Percentiles rank a stretch among this genome's conserved stretches.
Conservation (phyloP, 148 eudicot genomes). For the Silene latifolia region DNA sequence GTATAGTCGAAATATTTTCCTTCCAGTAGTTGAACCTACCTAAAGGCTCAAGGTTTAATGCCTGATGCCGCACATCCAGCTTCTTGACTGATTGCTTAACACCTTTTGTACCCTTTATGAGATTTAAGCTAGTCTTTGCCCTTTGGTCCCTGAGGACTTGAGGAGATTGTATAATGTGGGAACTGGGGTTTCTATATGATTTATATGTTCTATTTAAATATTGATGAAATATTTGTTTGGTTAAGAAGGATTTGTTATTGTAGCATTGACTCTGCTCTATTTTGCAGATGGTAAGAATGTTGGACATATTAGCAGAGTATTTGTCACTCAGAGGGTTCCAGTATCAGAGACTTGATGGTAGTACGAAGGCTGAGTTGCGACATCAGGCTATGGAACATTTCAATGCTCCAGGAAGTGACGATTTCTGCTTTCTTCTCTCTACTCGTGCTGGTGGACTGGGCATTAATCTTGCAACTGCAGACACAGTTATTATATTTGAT, state of each 20-base stretch:
- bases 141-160: background rate
- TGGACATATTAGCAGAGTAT: constrained; percentile 97
- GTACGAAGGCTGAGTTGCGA: constrained; percentile 92
- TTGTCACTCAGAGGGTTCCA: constrained; percentile 91
- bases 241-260: background rate
- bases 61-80: background rate
- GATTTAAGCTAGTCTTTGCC: background rate
- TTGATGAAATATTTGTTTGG: background rate
- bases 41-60: background rate
- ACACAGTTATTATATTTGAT: constrained; percentile 97
- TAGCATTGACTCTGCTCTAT: background rate
- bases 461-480: constrained; percentile 97
- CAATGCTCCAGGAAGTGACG: constrained; percentile 99
- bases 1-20: background rate
- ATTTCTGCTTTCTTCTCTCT: constrained; percentile 97
- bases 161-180: background rate
- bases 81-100: background rate
- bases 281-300: constrained; percentile 96
- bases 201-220: background rate
- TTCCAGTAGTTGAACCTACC: background rate
- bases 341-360: constrained; percentile 95
- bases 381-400: constrained; percentile 99
- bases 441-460: constrained; percentile 99
- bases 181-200: background rate
- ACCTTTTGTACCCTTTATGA: background rate